phyloP scores from a whole-genome alignment of 495 filamentous ascomycete species.

The Annulohypoxylon bovei region DNA sequence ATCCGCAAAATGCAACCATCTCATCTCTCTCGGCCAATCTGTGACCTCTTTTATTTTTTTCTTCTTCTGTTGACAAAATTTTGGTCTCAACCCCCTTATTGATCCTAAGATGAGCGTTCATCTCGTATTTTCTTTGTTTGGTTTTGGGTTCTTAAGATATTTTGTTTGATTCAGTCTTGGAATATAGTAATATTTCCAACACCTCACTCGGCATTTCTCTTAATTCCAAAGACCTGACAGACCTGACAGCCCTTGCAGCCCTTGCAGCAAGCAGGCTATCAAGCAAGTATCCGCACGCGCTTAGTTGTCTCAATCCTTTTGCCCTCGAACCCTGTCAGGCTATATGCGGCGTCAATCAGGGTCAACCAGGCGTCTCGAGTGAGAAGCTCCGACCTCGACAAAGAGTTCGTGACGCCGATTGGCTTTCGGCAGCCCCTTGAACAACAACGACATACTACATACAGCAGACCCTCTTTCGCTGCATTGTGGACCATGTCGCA shows the following conservation, averaged over 20 bases:
- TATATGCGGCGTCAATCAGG: constrained; percentile 62
- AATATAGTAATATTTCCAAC: not conserved
- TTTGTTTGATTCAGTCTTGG: not conserved
- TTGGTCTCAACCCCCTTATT: constrained; percentile 25
- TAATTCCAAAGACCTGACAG: not conserved
- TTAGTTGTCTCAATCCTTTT: constrained; percentile 38
- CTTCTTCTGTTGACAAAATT: constrained; percentile 18
- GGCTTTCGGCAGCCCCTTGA: constrained; percentile 32
- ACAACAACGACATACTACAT: constrained; percentile 31
- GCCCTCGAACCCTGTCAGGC: constrained; percentile 38
- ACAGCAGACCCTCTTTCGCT: constrained; percentile 12
- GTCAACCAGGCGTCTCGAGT: constrained; percentile 60
- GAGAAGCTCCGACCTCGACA: constrained; percentile 51
- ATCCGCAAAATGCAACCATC: constrained; percentile 38
- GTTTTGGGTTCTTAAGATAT: not conserved
- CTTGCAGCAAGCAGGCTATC: constrained; percentile 16
- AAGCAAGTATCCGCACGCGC: constrained; percentile 36
- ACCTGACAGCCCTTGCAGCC: not conserved
- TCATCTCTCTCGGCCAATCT: constrained; percentile 28
- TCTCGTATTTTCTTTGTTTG: constrained; percentile 12
- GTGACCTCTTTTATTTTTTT: constrained; percentile 11
- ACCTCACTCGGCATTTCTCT: not conserved
- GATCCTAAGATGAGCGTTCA: constrained; percentile 4
- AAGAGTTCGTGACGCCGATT: constrained; percentile 41
- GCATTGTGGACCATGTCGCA: constrained; percentile 57